Evolutionary conservation across 2,329 filamentous ascomycete genomes (phyloP).

Genomic region (Colletotrichum trifolii): DNA sequence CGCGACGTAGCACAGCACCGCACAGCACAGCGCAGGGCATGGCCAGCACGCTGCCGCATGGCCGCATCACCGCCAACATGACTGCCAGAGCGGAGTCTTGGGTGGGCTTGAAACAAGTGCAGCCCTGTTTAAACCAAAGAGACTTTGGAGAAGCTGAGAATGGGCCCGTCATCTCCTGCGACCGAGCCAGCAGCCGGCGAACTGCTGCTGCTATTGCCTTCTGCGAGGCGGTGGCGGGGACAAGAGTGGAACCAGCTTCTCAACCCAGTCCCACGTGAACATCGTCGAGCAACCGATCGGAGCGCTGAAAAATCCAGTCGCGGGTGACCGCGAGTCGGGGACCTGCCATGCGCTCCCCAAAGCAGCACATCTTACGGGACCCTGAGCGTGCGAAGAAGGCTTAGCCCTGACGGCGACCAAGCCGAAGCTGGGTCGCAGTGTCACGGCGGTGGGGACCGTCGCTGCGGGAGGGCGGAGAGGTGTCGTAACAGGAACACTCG

Average conservation of each 20-base stretch:
- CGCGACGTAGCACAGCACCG: neutral
- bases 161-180: slow-evolving; percentile 5
- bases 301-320: neutral
- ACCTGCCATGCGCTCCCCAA: neutral
- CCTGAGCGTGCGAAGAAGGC: slow-evolving; percentile 2
- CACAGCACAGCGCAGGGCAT: slow-evolving; percentile 23
- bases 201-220: neutral
- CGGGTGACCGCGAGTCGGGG: slow-evolving; percentile 11
- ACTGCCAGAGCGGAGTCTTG: slow-evolving; percentile 27
- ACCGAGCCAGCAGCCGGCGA: slow-evolving; percentile 10
- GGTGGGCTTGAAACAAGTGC: slow-evolving; percentile 15
- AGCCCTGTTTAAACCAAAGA: slow-evolving; percentile 9
- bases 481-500: slow-evolving; percentile 19
- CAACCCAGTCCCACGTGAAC: slow-evolving; percentile 1
- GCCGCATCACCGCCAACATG: slow-evolving; percentile 23
- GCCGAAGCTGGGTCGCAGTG: slow-evolving; percentile 23
- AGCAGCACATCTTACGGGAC: slow-evolving; percentile 7
- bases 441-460: slow-evolving; percentile 16
- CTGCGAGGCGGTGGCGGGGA: neutral
- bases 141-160: neutral
- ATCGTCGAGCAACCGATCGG: slow-evolving; percentile 1
- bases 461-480: slow-evolving; percentile 29
- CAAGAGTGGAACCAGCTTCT: neutral
- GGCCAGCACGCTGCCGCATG: slow-evolving; percentile 1
- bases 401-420: slow-evolving; percentile 12